Base-by-base conservation (phyloP, 345 rosid genomes). In the Cardamine chenopodiifolia region DNA sequence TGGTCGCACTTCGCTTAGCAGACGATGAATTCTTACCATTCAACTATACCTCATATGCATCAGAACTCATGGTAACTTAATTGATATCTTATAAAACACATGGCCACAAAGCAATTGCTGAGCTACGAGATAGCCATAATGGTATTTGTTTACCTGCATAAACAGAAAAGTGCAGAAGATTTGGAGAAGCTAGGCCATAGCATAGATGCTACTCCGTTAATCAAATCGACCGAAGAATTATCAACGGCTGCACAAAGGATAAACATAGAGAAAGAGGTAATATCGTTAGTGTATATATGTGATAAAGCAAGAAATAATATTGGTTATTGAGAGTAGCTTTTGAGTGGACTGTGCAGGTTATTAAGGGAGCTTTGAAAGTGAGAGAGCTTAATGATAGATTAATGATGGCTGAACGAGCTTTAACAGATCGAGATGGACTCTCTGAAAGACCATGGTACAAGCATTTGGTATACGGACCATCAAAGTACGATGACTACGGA, bases 351-450 rank as follows among this genome's bases (percentile, higher is more conserved):
- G 3, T 66, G 66, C 66, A 66, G 72, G 45, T 19, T 18, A 13
- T 26, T 0, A 67, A 67, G 15, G 83, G 84, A 55, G 67, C 63
- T 19, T 3, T 64, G 8, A 85, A 70, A 79, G 86, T 77, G 29
- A 83, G 91, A 80, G 90, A 85, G 77, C 71, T 92, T 35, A 87
- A 89, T 42, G 96, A 92, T 71, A 82, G 89, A 74, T 74, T 92
- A 71, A 88, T 90, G 93, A 87, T 88, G 90, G 84, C 90, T 7
- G 96, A 90, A 64, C 62, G 90, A 66, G 95, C 91, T 70, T 87
- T 92, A 67, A 85, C 96, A 23, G 89, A 92, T 52, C 35, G 64
- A 50, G 87, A 92, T 70, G 93, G 98, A 71, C 96, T 92, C 71
- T n/a, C 73, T 9, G 85, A 76, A 31, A 80, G 88, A 62, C 29